Conservation (phyloP, 352 stramenopile species). For the Paralagenidium karlingii region DNA sequence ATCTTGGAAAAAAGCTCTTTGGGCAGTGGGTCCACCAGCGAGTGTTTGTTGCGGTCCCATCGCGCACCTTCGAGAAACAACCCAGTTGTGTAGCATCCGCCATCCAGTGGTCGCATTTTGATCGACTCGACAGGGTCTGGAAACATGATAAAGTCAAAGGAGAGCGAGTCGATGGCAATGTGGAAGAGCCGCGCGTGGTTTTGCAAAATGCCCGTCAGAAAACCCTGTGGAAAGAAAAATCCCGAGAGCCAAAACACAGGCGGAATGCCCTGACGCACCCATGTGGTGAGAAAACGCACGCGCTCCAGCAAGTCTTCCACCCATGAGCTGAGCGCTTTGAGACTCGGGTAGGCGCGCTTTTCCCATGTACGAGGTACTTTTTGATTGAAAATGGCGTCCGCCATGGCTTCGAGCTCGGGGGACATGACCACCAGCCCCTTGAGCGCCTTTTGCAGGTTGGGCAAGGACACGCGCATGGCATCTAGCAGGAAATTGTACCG, state of each 20-base stretch:
- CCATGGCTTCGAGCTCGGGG: constrained; percentile 75
- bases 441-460: constrained; percentile 53
- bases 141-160: constrained; percentile 83
- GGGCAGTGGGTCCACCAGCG: constrained; percentile 30
- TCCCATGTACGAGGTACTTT: constrained; percentile 85
- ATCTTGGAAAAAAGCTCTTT: constrained; percentile 37
- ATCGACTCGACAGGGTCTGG: constrained; percentile 37
- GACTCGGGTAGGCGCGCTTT: constrained; percentile 79
- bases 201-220: constrained; percentile 87
- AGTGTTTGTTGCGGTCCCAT: constrained; percentile 49
- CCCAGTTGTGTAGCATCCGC: constrained; percentile 85
- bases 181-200: constrained; percentile 85
- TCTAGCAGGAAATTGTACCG: constrained; percentile 72
- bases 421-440: constrained; percentile 80
- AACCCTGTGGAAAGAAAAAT: constrained; percentile 89
- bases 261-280: constrained; percentile 65
- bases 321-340: constrained; percentile 84
- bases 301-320: constrained; percentile 79
- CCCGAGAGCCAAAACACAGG: constrained; percentile 84
- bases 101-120: constrained; percentile 23
- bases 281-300: constrained; percentile 52
- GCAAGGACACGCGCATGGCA: constrained; percentile 51
- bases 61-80: constrained; percentile 87
- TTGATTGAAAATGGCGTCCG: constrained; percentile 77
- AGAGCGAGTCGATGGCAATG: constrained; percentile 87